Evolutionary conservation across 164 flowering plant species (phyloP).

Genomic region (Buxus sempervirens): DNA sequence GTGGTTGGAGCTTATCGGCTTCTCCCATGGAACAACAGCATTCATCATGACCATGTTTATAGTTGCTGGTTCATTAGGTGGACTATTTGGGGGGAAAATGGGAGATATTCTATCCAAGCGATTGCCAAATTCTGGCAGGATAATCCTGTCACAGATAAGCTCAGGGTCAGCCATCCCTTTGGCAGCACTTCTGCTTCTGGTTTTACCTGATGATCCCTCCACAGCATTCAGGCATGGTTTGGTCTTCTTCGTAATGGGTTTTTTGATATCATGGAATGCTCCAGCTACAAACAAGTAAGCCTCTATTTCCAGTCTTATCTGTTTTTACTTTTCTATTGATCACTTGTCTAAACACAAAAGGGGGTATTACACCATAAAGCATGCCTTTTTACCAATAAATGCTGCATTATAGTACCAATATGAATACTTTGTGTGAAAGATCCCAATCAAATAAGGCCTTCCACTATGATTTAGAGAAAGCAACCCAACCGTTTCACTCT

Average conservation of each 20-base stretch:
- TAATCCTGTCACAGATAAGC: constrained; percentile 80
- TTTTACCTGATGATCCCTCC: constrained; percentile 67
- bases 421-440: neutral
- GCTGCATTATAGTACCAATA: neutral
- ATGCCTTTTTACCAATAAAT: neutral
- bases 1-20: constrained; percentile 93
- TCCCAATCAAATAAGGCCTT: neutral
- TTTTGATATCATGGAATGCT: constrained; percentile 85
- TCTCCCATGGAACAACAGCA: constrained; percentile 74
- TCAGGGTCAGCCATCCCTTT: constrained; percentile 86
- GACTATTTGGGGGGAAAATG: constrained; percentile 83
- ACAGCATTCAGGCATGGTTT: constrained; percentile 53
- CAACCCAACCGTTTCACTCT: too few relatives aligned
- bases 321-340: neutral
- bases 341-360: neutral
- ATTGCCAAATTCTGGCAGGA: constrained; percentile 85
- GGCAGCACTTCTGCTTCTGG: constrained; percentile 66
- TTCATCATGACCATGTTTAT: constrained; percentile 57
- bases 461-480: too few relatives aligned
- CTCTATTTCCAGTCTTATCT: constrained; percentile 5
- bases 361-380: neutral
- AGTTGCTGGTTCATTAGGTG: constrained; percentile 70
- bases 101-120: constrained; percentile 70
- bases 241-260: constrained; percentile 60
- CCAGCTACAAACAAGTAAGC: constrained; percentile 91